Percentiles rank a stretch among this genome's conserved stretches.
Conservation (phyloP, 2,329 filamentous ascomycete genomes). For the Spiromastix sp. region DNA sequence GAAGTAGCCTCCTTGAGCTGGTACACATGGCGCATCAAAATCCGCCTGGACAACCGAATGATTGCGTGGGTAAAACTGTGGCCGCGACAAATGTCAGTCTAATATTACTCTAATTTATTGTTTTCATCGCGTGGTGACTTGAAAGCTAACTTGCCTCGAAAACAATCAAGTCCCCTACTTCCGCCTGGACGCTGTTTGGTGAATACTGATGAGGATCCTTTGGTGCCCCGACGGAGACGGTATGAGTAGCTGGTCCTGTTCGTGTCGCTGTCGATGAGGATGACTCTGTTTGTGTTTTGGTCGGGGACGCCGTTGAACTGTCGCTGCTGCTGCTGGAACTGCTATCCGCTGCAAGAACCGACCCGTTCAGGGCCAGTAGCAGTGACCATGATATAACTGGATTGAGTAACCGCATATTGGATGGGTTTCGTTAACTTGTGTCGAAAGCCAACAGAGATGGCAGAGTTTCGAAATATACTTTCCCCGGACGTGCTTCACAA, state of each 20-base stretch:
- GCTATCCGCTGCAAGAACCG: background rate
- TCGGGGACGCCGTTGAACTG: background rate
- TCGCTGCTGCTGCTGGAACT: background rate
- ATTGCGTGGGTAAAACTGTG: conserved; percentile 52
- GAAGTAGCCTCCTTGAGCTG: conserved; percentile 29
- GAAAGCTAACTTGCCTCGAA: too few relatives aligned
- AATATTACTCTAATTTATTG: too few relatives aligned
- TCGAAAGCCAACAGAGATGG: too few relatives aligned
- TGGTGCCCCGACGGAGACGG: conserved; percentile 24
- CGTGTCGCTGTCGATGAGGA: background rate
- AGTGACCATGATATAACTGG: background rate
- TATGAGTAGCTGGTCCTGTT: conserved; percentile 17
- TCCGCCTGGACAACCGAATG: conserved; percentile 55
- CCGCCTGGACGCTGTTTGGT: conserved; percentile 20
- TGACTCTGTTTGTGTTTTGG: background rate
- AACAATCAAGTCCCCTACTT: conserved; percentile 28
- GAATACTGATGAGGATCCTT: conserved; percentile 22
- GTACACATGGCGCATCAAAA: conserved; percentile 52
- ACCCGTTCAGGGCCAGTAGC: background rate
- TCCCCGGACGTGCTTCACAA: too few relatives aligned
- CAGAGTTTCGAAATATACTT: too few relatives aligned
- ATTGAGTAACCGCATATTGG: too few relatives aligned
- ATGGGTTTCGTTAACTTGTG: too few relatives aligned
- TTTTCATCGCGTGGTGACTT: too few relatives aligned
- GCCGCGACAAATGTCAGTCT: too few relatives aligned